phyloP scores from a whole-genome alignment of 352 stramenopile species.

The Pythium utonaiense region DNA sequence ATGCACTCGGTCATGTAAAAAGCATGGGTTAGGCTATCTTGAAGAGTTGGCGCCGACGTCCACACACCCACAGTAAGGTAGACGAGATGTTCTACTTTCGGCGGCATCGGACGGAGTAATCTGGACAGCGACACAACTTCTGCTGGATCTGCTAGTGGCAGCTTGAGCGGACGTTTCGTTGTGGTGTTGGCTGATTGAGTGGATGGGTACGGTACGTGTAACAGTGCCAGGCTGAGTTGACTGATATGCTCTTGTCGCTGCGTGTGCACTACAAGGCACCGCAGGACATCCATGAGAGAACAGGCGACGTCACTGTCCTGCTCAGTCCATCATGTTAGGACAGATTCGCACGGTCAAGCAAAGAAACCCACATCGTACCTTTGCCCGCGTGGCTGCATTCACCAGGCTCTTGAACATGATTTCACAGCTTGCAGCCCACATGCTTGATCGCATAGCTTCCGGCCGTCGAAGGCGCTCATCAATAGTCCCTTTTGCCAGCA shows the following conservation, averaged over 20 bases:
- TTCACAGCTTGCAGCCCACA: constrained; percentile 11
- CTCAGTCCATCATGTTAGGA: not conserved
- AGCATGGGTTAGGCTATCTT: constrained; percentile 29
- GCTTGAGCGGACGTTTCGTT: constrained; percentile 5
- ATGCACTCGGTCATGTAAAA: constrained; percentile 33
- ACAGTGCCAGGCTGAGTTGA: constrained; percentile 48
- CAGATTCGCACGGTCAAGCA: too few species aligned
- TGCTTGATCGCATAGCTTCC: not conserved
- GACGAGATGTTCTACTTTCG: constrained; percentile 29
- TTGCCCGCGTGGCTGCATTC: not conserved
- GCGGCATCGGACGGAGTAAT: constrained; percentile 7
- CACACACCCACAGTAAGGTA: constrained; percentile 62
- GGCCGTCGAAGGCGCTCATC: constrained; percentile 2
- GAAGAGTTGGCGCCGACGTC: constrained; percentile 32
- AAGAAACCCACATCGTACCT: too few species aligned
- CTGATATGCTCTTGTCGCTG: constrained; percentile 38
- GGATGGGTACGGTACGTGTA: constrained; percentile 55
- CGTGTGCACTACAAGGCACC: constrained; percentile 37
- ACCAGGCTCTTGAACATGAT: constrained; percentile 10
- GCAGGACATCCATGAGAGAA: constrained; percentile 35
- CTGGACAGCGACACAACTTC: not conserved
- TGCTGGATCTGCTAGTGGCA: constrained; percentile 8
- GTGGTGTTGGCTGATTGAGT: not conserved
- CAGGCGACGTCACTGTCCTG: constrained; percentile 53
- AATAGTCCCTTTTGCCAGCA: constrained; percentile 20